A percentile compares a stretch with the other conserved stretches of the same genome.
phyloP scores from a whole-genome alignment of 305 asterid species.

The Fraxinus dipetala region DNA sequence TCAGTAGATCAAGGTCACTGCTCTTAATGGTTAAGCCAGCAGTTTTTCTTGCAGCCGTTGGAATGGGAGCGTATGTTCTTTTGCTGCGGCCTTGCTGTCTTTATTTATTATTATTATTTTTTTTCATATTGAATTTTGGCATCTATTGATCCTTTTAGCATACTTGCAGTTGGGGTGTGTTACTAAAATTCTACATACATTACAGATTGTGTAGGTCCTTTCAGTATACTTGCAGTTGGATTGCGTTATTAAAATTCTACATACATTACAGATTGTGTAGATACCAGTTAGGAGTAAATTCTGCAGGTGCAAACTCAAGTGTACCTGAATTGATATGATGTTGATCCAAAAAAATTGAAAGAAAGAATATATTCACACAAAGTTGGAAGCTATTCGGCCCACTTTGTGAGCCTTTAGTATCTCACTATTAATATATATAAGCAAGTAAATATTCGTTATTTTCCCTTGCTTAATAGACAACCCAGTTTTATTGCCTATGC shows the following conservation, averaged over 20 bases:
- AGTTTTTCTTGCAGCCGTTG: slow-evolving; percentile 69
- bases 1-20: slow-evolving; percentile 80
- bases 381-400: not conserved
- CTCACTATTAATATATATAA: not conserved
- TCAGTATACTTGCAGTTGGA: not conserved
- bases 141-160: not conserved
- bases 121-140: not conserved
- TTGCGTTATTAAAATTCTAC: not conserved
- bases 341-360: not conserved
- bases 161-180: not conserved
- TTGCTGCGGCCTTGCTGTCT: not conserved
- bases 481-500: not conserved
- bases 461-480: not conserved
- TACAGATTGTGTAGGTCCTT: not conserved
- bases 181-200: not conserved
- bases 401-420: not conserved
- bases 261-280: not conserved
- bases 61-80: slow-evolving; percentile 69
- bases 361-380: not conserved
- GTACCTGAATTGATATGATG: not conserved
- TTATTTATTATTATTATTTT: not conserved
- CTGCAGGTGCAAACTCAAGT: not conserved
- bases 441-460: not conserved
- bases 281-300: not conserved
- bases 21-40: slow-evolving; percentile 83